phyloP scores from a whole-genome alignment of 2,329 filamentous ascomycete genomes.

The Reticulascus tulasneorum region DNA sequence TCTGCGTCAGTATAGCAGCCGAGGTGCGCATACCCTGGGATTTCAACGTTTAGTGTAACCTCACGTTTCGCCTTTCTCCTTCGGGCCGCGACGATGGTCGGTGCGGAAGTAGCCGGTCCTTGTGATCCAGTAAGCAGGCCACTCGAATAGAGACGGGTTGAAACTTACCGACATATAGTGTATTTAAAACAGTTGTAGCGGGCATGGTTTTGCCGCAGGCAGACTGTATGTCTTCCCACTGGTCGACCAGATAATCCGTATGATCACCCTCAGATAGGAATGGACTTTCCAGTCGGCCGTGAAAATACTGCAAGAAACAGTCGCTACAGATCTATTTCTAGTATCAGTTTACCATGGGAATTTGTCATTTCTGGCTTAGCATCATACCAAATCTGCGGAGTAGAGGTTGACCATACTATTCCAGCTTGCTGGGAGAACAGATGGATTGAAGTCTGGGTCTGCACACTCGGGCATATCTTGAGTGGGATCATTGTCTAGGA shows the following conservation, averaged over 20 bases:
- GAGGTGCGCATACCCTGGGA: too few species aligned
- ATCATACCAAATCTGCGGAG: background rate
- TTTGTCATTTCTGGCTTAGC: background rate
- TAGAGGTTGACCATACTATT: background rate
- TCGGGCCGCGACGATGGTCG: too few species aligned
- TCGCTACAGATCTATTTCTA: constrained; percentile 2
- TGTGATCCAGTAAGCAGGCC: too few species aligned
- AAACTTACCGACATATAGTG: background rate
- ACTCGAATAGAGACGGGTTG: background rate
- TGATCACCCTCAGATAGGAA: constrained; percentile 6
- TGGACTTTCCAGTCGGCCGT: constrained; percentile 1
- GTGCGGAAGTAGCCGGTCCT: too few species aligned
- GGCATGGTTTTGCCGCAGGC: background rate
- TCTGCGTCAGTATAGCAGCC: too few species aligned
- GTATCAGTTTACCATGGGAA: background rate
- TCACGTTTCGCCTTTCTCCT: too few species aligned
- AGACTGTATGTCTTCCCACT: constrained; percentile 5
- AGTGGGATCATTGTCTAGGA: too few species aligned
- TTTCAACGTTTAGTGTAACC: too few species aligned
- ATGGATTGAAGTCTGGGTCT: background rate
- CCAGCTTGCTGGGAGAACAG: background rate
- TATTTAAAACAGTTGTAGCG: background rate
- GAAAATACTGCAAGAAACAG: constrained; percentile 3
- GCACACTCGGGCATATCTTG: background rate
- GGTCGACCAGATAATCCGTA: constrained; percentile 4